Base-by-base conservation (phyloP, 78 protist species). In the Speleostelium caveatum region DNA sequence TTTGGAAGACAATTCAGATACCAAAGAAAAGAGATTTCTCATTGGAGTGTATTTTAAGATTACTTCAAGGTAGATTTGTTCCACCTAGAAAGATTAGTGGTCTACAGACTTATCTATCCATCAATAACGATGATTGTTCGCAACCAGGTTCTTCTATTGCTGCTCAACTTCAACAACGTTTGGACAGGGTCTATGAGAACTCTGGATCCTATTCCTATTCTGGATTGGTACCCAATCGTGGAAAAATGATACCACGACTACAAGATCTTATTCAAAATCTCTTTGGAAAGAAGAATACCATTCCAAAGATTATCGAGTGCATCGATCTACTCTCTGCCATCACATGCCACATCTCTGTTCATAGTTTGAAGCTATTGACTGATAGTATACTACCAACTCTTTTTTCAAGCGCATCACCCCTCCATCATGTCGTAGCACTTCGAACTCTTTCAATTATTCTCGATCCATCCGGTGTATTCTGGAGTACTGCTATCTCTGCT, bases 121-220 rank as follows among this genome's bases (percentile, higher is more conserved):
- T 62, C 53, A 65, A 45, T 38, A 26, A 63, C 12, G 71, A 65
- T 65, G 35, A 22, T 75, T 30, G 33, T 32, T 14, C 49, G 32
- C n/a, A 51, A 36, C 14, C 30, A 6, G 39, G 65, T 12, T 19
- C 42, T 1, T 36, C 59, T 24, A 83, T 83, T 41, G 90, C 90
- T 8, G 90, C 73, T 12, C 90, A 83, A 33, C 61, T 83, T 3
- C 90, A 83, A 59, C 72, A 59, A 33, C 67, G 90, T 42, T 36
- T 83, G 65, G 90, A 83, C 32, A 51, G 90, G 19, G 90, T 83
- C 41, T 83, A 83, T 58, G 90, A 83, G 24, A 83, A 83, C 67
- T 19, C 36, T 17, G 90, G 90, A 2, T 45, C 67, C 36, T 83
- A 83, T 45, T 42, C 33, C 7, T 69, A 83, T 39, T 77, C 90